Base-by-base conservation (phyloP, 345 rosid species). In the Carallia brachiata region DNA sequence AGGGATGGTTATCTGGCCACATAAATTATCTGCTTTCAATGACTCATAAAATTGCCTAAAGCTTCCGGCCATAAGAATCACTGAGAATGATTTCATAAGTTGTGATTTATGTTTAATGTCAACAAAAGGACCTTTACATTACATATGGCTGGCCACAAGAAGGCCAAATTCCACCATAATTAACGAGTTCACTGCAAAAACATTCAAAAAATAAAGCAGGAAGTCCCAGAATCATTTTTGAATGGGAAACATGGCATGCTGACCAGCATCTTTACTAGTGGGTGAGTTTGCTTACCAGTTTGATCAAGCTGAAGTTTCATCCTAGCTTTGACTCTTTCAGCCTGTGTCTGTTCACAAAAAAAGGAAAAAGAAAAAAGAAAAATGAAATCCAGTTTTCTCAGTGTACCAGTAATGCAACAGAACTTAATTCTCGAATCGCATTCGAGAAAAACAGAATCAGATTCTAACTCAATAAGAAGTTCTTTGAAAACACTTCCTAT, bases 321-420 rank as follows among this genome's bases (percentile, higher is more conserved):
- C 87, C 82, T 87, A 69, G 97, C 97, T 79, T 94, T 94, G 63
- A 91, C 95, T 74, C 85, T 91, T 64, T 85, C 97, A 78, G 93
- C 93, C 31, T 88, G 84, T 36, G 90, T 80, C 97, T 91, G 84
- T 75, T 61, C 67, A 76, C 73, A 80, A 72, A 78, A 66, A 75
- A 81, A 65, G 73, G 7, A 16, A 36, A n/a, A 40, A 39, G 10
- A 40, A 10, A 40, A 23, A 23, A 23, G 23, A 23, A 23, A 23
- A 23, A 23, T 23, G 23, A 23, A 2, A 44, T 12, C 17, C 50
- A 44, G 50, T 10, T 44, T 52, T 62, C 39, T 55, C 19, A 32
- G 30, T 12, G 3, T 30, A 53, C 17, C 31, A 34, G 63, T 31
- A 54, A 54, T 32, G 50, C 4, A 31, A 65, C 16, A 39, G 37